Base-by-base conservation (phyloP, 108 stramenopile species). In the Cyclotella baltica region DNA sequence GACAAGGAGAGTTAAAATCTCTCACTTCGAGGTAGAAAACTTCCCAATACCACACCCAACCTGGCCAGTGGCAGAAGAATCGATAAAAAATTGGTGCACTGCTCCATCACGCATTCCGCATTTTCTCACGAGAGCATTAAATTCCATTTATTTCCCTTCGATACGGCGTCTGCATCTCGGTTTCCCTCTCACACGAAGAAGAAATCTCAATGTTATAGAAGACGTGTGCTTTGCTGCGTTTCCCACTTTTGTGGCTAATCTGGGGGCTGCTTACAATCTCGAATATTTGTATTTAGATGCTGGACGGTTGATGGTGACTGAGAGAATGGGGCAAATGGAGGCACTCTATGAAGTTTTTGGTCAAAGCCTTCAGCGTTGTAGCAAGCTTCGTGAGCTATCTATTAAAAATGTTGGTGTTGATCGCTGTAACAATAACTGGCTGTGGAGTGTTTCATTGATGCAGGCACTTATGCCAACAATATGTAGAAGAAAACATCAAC, bases 241-340 rank as follows among this genome's bases (percentile, higher is more conserved):
- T 65, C 73, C 73, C 43, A 34, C 65, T 19, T 75, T 75, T 35
- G 62, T 53, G 13, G 33, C 73, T 13, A 63, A 75, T 65, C 51
- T 75, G 3, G 48, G 40, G 29, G 55, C 48, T 34, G 73, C 73
- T 0, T 38, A 2, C 20, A 75, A 75, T 52, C 63, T 75, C 19
- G 51, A 75, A 43, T 29, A 50, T 53, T 46, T 75, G 16, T 23
- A 64, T 34, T 36, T 75, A 18, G 31, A 64, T 65, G 62, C 52
- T 37, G 46, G 36, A 25, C 47, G 73, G 46, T 47, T 75, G 27
- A 65, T 75, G 73, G 51, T 25, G 0, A 36, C 11, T 16, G 51
- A 75, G n/a, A 3, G 51, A 57, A 36, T 51, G 30, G 62, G 62
- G 16, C 73, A 75, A 4, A 13, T 75, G 9, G 73, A 75, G 25